A percentile compares a stretch with the other conserved stretches of the same genome.
Evolutionary conservation across 2,329 filamentous ascomycete species (phyloP).

Genomic region (Aplosporella prunicola): DNA sequence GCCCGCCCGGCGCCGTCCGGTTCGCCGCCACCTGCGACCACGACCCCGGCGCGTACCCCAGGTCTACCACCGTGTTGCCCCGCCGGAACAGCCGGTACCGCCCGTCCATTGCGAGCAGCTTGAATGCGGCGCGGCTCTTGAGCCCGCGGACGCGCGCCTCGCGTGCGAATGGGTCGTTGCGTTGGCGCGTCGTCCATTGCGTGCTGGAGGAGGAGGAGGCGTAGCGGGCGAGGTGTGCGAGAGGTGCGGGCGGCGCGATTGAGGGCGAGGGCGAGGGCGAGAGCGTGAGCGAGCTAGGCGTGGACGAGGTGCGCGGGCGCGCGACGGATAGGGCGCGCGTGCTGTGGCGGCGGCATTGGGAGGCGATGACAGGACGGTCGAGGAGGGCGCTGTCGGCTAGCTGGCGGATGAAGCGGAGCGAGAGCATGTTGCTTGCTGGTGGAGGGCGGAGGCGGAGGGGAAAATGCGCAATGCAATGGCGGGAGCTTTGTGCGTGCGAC

Average conservation of each 20-base stretch:
- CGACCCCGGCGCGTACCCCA: conserved; percentile 68
- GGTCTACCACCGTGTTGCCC: conserved; percentile 80
- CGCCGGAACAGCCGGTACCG: conserved; percentile 69
- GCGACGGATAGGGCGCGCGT: neutral
- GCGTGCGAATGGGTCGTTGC: conserved; percentile 59
- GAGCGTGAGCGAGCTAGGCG: neutral
- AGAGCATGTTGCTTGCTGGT: conserved; percentile 22
- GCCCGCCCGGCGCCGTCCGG: conserved; percentile 63
- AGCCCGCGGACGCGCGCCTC: conserved; percentile 70
- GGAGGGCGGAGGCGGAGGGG: neutral
- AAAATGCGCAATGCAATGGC: too few species aligned
- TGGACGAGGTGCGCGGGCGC: neutral
- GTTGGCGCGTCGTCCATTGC: conserved; percentile 75
- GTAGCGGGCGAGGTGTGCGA: conserved; percentile 5
- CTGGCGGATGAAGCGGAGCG: conserved; percentile 26
- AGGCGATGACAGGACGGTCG: conserved; percentile 10
- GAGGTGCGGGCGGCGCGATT: neutral
- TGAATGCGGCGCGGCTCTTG: conserved; percentile 88
- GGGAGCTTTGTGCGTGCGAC: too few species aligned
- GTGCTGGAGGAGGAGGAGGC: conserved; percentile 50
- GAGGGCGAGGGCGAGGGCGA: conserved; percentile 5
- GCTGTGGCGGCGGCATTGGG: neutral
- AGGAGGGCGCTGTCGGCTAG: conserved; percentile 26
- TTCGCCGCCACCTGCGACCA: conserved; percentile 73
- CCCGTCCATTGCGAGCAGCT: conserved; percentile 82